These are phyloP conservation scores for Kurtzmaniella fragi DNA, from an alignment of 805 yeast genomes.

Conservation along the genomic window DNA sequence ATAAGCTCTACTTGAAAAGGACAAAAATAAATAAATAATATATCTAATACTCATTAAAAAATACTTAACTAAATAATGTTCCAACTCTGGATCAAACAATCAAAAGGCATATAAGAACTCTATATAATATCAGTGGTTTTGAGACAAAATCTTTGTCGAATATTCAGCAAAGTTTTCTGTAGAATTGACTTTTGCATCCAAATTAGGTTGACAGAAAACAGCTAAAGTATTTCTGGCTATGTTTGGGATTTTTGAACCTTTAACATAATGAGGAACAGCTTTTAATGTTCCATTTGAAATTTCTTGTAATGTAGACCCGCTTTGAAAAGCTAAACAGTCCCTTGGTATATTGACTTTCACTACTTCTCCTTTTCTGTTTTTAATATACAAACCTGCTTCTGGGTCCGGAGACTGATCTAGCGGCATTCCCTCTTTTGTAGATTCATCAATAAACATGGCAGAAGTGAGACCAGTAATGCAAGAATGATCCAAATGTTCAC, in stretches of 20 bases:
- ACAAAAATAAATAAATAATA: no score
- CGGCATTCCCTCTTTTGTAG: conserved; percentile 13
- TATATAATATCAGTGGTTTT: conserved; percentile 28
- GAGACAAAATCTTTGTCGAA: conserved; percentile 35
- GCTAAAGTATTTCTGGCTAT: conserved; percentile 54
- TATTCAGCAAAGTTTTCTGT: conserved; percentile 46
- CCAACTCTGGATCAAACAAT: no score
- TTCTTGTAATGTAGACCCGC: conserved; percentile 53
- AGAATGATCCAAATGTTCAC: conserved; percentile 57
- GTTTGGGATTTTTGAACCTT: conserved; percentile 30
- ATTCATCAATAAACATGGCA: conserved; percentile 45
- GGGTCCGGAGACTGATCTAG: conserved; percentile 38
- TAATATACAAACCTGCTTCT: conserved; percentile 47
- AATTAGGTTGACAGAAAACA: conserved; percentile 56
- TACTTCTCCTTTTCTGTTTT: conserved; percentile 36
- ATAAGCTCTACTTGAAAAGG: no score
- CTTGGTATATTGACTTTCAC: conserved; percentile 50
- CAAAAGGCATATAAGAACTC: no score
- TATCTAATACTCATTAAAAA: no score
- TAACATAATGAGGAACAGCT: conserved; percentile 57
- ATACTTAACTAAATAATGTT: no score
- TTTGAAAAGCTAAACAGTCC: conserved; percentile 56
- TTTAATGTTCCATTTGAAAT: conserved; percentile 44
- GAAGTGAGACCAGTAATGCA: conserved; percentile 57
- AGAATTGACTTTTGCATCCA: conserved; percentile 43